Evolutionary conservation across 1,139 yeast species (phyloP), one percentile per base, ranked within the genome.

Genomic region (Geotrichum fermentans): DNA sequence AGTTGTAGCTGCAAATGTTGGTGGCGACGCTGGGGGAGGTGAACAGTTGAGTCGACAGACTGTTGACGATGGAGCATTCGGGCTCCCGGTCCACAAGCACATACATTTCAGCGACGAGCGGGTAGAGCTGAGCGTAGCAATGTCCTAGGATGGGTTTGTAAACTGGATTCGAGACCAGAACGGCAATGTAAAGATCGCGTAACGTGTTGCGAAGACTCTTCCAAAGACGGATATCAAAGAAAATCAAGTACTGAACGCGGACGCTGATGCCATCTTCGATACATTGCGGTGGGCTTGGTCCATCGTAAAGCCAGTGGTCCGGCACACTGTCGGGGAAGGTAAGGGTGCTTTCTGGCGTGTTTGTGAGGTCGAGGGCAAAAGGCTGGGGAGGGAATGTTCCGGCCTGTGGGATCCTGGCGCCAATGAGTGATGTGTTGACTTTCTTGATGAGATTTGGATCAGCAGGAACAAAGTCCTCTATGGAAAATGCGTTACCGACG

Each of bases 1-100:
- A 89, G 26, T 90, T 92, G 61, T 81, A 87, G 40, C 73, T 69
- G 2, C 83, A 75, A 20, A 88, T 79, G 43, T 80, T 70, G 1
- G 90, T 76, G 1, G 96, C 86, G 56, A 83, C 82, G 0, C 83
- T 72, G 0, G 96, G 92, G 44, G 94, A 83, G 1, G 96, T 88
- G 62, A 89, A 89, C 11, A 90, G 70, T 63, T 92, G 97, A 1
- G 96, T 85, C 0, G 96, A 84, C 18, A 92, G 62, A 7, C 82
- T 75, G 33, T 83, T 74, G 78, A 89, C 79, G 20, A 88, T 73
- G 35, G 89, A 84, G 55, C 78, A 73, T 57, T 90, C 96, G 0
- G 95, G 94, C 53, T 89, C 97, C 42, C 90, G 71, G 54, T 86
- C 95, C 49, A 80, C 74, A 0, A 77, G 73, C 52, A 82, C 75